Base-by-base conservation (phyloP, 208 protist genomes). In the Acanthamoeba sp. region DNA sequence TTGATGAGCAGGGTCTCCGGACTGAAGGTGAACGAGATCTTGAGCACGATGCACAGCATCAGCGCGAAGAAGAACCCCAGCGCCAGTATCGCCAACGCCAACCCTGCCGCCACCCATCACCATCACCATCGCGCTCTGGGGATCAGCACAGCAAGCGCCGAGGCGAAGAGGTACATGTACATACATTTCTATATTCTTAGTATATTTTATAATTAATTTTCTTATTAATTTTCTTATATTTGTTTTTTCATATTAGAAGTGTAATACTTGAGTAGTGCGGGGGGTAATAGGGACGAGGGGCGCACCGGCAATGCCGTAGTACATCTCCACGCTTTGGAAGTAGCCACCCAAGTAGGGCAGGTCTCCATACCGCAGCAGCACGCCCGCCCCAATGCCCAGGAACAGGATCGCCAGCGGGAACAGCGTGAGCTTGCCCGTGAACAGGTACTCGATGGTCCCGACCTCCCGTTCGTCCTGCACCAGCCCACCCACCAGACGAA, bases 381-480 rank as follows among this genome's bases (percentile, higher is more conserved):
- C 40, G 1, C 93, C 93, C 1, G 93, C 62, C 32, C 93, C 78
- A 7, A 95, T 48, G 50, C 40, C 62, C 76, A 91, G 24, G 52
- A 80, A 88, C 45, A 95, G 45, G 45, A 95, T 95, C 32, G 73
- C 55, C 64, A 95, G 48, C 32, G 93, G 93, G 45, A 95, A 95
- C 85, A 95, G 36, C 32, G 93, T 91, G 22, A 95, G 85, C 55
- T 95, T 95, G 85, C 93, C 93, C 42, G 93, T 95, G 29, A 95
- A 95, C 34, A 91, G 50, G 34, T 95, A 95, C 80, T 89, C 91
- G 24, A 94, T 62, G n/a, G 91, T 88, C 22, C 48, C 32, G 1
- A 52, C 52, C 42, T 91, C 66, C 24, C 89, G 38, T 55, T 93
- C 89, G 20, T 80, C 89, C 89, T 93, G 85, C 52, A 18, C 80